A percentile compares a stretch with the other conserved stretches of the same genome.
Conservation (phyloP, 371 early-diverging fungal species). For the Mortierella sp. region DNA sequence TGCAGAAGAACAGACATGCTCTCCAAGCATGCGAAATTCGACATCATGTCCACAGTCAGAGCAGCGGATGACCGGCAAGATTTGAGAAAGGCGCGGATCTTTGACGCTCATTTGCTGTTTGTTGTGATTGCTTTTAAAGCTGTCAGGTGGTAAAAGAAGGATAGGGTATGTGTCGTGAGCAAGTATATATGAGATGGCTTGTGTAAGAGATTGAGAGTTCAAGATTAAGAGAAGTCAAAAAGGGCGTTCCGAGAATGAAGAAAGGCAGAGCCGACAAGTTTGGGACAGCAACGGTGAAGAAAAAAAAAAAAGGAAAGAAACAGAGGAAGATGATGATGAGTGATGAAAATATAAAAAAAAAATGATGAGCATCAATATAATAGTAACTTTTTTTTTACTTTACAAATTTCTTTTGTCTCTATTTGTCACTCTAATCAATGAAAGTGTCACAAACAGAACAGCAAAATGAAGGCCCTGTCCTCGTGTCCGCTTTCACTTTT, state of each 20-base stretch:
- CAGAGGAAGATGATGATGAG: conserved; percentile 10
- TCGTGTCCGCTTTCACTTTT: background rate
- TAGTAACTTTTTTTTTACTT: background rate
- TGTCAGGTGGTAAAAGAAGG: background rate
- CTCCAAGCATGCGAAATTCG: conserved; percentile 68
- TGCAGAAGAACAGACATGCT: conserved; percentile 70
- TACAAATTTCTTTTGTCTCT: background rate
- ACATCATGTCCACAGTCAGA: conserved; percentile 74
- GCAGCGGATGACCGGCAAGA: conserved; percentile 72
- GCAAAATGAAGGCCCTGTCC: background rate
- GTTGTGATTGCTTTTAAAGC: background rate
- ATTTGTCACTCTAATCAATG: background rate
- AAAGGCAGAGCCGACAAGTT: background rate
- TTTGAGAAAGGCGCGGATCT: conserved; percentile 69
- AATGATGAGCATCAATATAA: conserved; percentile 15
- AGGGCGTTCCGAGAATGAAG: background rate
- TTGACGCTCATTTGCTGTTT: conserved; percentile 19
- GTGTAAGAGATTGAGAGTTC: no score
- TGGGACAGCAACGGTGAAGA: background rate
- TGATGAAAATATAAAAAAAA: conserved; percentile 5
- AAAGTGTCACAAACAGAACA: conserved; percentile 16
- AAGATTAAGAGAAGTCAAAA: no score
- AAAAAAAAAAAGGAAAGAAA: background rate
- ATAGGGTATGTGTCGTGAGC: background rate
- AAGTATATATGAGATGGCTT: no score